Evolutionary conservation across 2,329 filamentous ascomycete species (phyloP).

Genomic region (Lasiodiplodia sp.): DNA sequence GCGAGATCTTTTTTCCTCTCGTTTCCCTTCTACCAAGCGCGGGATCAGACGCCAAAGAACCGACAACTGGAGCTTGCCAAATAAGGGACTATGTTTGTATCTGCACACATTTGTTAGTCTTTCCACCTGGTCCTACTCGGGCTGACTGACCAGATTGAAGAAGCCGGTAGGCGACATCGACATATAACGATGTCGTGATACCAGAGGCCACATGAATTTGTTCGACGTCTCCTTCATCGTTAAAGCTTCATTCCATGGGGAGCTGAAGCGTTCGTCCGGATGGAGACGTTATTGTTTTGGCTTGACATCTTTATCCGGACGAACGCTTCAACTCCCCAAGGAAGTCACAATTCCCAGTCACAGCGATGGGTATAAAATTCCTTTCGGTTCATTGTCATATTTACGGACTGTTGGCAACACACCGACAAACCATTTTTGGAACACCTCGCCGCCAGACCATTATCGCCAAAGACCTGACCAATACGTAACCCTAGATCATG

Average conservation of each 20-base stretch:
- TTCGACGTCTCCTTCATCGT: background rate
- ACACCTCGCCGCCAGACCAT: background rate
- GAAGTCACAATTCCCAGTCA: background rate
- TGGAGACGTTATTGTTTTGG: background rate
- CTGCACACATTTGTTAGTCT: background rate
- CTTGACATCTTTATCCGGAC: background rate
- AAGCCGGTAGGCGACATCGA: background rate
- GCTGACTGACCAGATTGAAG: background rate
- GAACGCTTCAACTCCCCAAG: background rate
- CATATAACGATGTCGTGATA: background rate
- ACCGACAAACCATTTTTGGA: conserved; percentile 11
- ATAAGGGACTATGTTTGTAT: background rate
- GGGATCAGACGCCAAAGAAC: background rate
- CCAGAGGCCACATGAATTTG: background rate
- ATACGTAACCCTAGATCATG: conserved; percentile 8
- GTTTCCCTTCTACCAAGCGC: background rate
- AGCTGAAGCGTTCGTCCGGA: background rate
- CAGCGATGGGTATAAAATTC: background rate
- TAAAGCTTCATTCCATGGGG: background rate
- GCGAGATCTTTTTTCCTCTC: background rate
- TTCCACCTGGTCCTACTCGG: background rate
- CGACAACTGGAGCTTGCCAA: background rate
- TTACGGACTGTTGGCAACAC: conserved; percentile 9
- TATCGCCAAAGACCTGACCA: background rate
- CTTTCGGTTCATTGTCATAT: background rate